These are phyloP conservation scores for Ceratobasidium sp. DNA, from an alignment of 1,284 basidiomycete species.

Conservation along the genomic window DNA sequence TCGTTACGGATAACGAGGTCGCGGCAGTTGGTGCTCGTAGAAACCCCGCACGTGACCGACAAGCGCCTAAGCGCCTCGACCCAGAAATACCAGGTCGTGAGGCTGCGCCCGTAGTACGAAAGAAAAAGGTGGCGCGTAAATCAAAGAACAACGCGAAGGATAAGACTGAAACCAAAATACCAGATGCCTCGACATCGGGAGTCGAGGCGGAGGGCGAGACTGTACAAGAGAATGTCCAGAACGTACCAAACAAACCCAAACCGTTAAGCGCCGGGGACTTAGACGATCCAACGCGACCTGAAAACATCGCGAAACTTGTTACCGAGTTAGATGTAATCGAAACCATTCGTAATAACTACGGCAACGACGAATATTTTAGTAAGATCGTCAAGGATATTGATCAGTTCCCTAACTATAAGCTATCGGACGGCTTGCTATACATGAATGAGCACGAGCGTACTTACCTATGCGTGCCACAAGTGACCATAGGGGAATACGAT, in stretches of 20 bases:
- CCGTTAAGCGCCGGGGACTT: background rate
- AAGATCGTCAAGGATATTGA: background rate
- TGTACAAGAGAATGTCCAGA: no score
- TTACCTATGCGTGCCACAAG: constrained; percentile 36
- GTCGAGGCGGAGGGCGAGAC: constrained; percentile 32
- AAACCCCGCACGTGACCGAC: background rate
- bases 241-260: background rate
- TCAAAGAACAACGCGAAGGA: background rate
- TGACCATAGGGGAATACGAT: constrained; percentile 49
- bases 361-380: background rate
- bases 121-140: no score
- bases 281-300: background rate
- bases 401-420: background rate
- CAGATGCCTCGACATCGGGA: background rate
- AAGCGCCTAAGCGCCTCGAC: background rate
- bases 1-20: background rate
- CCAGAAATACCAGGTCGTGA: constrained; percentile 16
- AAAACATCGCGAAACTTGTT: background rate
- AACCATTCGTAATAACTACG: background rate
- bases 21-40: background rate
- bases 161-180: background rate
- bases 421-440: constrained; percentile 12
- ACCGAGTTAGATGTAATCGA: constrained; percentile 25
- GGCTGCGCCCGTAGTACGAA: no score
- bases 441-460: background rate